Evolutionary conservation across 1,139 yeast genomes (phyloP).

Genomic region (Candida pseudoviswanathii): DNA sequence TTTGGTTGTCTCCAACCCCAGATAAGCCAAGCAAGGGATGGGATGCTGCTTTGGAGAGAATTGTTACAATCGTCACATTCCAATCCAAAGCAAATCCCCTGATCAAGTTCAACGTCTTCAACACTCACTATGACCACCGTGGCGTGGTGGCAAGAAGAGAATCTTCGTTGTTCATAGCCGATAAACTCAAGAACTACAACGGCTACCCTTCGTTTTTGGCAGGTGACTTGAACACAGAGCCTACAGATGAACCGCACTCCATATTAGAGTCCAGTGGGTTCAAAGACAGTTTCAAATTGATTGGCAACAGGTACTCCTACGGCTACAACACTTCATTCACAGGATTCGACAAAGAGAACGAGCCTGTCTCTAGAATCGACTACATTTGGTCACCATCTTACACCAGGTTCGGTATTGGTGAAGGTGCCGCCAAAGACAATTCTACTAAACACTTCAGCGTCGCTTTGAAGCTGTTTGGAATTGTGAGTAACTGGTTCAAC

Average conservation of each 20-base stretch:
- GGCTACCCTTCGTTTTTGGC: slow-evolving; percentile 43
- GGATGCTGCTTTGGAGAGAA: slow-evolving; percentile 46
- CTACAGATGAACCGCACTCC: slow-evolving; percentile 51
- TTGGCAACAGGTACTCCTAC: slow-evolving; percentile 27
- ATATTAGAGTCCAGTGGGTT: slow-evolving; percentile 37
- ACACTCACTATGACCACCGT: slow-evolving; percentile 61
- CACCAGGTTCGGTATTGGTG: slow-evolving; percentile 12
- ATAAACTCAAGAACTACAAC: slow-evolving; percentile 41
- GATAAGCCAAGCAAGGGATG: slow-evolving; percentile 41
- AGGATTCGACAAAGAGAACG: slow-evolving; percentile 39
- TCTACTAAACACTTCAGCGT: slow-evolving; percentile 17
- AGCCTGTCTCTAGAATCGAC: slow-evolving; percentile 42
- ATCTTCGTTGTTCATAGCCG: slow-evolving; percentile 49
- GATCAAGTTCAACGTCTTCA: slow-evolving; percentile 44
- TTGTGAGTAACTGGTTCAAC: slow-evolving; percentile 43
- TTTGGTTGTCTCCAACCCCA: slow-evolving; percentile 48
- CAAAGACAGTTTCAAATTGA: slow-evolving; percentile 32
- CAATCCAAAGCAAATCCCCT: slow-evolving; percentile 24
- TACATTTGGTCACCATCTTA: slow-evolving; percentile 46
- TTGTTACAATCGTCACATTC: slow-evolving; percentile 44
- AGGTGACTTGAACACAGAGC: slow-evolving; percentile 61
- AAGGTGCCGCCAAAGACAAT: neutral
- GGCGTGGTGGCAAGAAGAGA: slow-evolving; percentile 51
- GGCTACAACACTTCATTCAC: slow-evolving; percentile 50
- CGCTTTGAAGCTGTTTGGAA: slow-evolving; percentile 34